Evolutionary conservation across 1,284 basidiomycete genomes (phyloP), one percentile per base, ranked within the genome.

Genomic region (Rhodotorula glutinis): DNA sequence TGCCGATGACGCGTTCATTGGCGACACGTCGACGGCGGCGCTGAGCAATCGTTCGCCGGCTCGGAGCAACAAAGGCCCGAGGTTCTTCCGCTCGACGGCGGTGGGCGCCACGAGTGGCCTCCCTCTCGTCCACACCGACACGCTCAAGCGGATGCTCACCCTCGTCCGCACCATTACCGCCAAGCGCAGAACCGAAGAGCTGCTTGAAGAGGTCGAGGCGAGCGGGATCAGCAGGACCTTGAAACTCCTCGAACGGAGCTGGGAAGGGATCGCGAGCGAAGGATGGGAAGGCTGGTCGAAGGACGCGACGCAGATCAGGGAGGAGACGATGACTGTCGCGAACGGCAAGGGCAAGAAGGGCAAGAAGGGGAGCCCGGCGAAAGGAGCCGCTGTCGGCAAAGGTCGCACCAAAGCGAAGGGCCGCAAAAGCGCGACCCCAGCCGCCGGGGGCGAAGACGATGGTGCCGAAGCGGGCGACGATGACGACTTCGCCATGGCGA

Each of bases 191-290:
- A 68, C 57, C 23, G 66, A 66, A 43, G 69, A 65, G 30, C 43
- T 73, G 21, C 46, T 73, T 16, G 62, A 62, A 25, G 86, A 89
- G 52, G 80, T 90, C 4, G 88, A 91, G 57, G 82, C 82, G 0
- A 78, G 82, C 4, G 79, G 82, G 11, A 78, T 94, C 30, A 82
- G 82, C 0, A 82, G 90, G 43, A 75, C 91, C 25, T 77, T 94
- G 67, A 88, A 88, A 75, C 81, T 91, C 30, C 79, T 95, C 14
- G 89, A 91, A 71, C 82, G 90, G 47, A 88, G 85, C 59, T 86
- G 93, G 62, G 84, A 83, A 66, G 84, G 85, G 2, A 87, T 87
- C 0, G 88, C 91, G 74, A 85, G 86, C 62, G 68, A 89, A 5
- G 43, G 87, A 69, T 87, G 88, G 62, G 52, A 58, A 27, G 62